Conservation (phyloP, 352 stramenopile genomes). For the Phytophthora idaei region DNA sequence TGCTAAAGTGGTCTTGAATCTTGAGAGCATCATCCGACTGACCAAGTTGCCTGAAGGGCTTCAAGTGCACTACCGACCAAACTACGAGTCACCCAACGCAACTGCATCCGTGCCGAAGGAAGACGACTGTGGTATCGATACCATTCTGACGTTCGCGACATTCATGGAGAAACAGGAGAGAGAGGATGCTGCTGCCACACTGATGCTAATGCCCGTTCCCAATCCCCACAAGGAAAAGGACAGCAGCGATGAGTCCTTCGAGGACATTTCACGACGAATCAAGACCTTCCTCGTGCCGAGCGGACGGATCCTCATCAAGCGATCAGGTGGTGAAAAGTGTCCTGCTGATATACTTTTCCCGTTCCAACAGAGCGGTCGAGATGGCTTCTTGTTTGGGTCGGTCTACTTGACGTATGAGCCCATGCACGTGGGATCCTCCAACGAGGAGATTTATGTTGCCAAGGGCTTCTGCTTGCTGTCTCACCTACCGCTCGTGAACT, state of each 20-base stretch:
- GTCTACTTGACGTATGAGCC: conserved; percentile 80
- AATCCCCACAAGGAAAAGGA: conserved; percentile 35
- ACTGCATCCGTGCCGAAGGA: conserved; percentile 34
- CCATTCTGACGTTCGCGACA: conserved; percentile 74
- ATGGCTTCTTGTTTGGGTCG: conserved; percentile 76
- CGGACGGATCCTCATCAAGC: conserved; percentile 56
- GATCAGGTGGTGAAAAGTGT: conserved; percentile 31
- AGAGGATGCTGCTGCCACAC: conserved; percentile 41
- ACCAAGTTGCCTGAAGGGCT: conserved; percentile 80
- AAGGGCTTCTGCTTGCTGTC: conserved; percentile 79
- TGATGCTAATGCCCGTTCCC: conserved; percentile 64
- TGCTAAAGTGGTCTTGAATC: conserved; percentile 67
- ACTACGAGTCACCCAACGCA: conserved; percentile 59
- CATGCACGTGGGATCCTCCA: conserved; percentile 48
- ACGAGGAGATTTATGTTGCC: conserved; percentile 57
- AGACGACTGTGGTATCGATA: conserved; percentile 48
- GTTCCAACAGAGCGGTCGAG: conserved; percentile 78
- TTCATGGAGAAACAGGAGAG: conserved; percentile 60
- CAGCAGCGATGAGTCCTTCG: conserved; percentile 41
- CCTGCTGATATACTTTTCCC: conserved; percentile 68
- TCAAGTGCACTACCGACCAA: conserved; percentile 82
- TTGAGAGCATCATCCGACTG: conserved; percentile 86
- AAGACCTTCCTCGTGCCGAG: conserved; percentile 81
- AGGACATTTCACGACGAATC: conserved; percentile 61
- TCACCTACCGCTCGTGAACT: conserved; percentile 63